Evolutionary conservation across 106 monocot species (phyloP), one percentile per base, ranked within the genome.

Genomic region (Agapanthus africanus): DNA sequence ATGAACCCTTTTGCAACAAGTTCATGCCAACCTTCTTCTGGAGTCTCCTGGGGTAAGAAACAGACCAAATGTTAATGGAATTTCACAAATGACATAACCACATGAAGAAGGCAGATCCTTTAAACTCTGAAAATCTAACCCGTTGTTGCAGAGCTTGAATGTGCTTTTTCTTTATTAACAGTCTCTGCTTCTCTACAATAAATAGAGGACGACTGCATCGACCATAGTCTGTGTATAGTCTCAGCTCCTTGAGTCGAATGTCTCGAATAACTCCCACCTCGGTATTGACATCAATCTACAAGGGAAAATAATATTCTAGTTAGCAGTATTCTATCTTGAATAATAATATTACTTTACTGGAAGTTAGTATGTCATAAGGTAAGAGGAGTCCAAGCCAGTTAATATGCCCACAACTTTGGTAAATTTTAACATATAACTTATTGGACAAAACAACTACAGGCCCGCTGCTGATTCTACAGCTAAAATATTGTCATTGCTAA

Each of bases 281-380:
- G 46, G 88, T 97, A 72, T 88, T 91, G 67, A 89, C 88, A 84
- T 91, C 95, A 85, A 91, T 86, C 91, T 97, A n/a, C n/a, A n/a
- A n/a, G n/a, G 25, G 66, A 31, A 30, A 61, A 30, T 39, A 37
- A 2, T n/a, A n/a, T n/a, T n/a, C n/a, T n/a, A n/a, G n/a, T n/a
- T n/a, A n/a, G n/a, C n/a, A n/a, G n/a, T n/a, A n/a, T n/a, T n/a
- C n/a, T n/a, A n/a, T n/a, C n/a, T n/a, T n/a, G n/a, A n/a, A n/a
- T n/a, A n/a, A n/a, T n/a, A n/a, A n/a, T n/a, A n/a, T n/a, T n/a
- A n/a, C n/a, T n/a, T n/a, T n/a, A n/a, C n/a, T n/a, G n/a, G n/a
- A n/a, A n/a, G n/a, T n/a, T n/a, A n/a, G n/a, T n/a, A n/a, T n/a
- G n/a, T n/a, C n/a, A n/a, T n/a, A n/a, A n/a, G n/a, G n/a, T n/a